Evolutionary conservation across 495 filamentous ascomycete species (phyloP).

Genomic region (Lentithecium fluviatile): DNA sequence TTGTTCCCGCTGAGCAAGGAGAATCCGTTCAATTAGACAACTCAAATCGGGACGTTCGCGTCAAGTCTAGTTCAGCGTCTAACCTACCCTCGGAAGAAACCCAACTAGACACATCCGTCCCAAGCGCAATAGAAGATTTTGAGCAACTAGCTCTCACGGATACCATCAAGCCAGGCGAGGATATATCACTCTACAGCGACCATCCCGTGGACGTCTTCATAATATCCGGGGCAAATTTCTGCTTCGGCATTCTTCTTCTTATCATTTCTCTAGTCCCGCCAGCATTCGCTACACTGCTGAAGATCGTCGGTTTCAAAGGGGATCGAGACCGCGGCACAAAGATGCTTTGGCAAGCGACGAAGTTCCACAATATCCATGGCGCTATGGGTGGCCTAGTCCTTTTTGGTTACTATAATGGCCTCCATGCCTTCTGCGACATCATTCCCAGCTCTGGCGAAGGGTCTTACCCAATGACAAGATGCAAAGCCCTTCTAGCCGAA

Average conservation of each 20-base stretch:
- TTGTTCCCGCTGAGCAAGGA: conserved; percentile 27
- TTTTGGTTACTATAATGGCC: conserved; percentile 82
- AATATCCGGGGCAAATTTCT: conserved; percentile 82
- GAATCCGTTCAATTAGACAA: conserved; percentile 41
- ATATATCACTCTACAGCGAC: conserved; percentile 57
- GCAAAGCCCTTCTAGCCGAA: conserved; percentile 63
- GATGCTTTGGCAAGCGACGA: conserved; percentile 91
- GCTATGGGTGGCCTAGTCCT: conserved; percentile 81
- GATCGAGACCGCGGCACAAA: conserved; percentile 79
- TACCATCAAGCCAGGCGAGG: conserved; percentile 33
- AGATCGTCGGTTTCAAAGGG: conserved; percentile 87
- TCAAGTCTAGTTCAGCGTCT: conserved; percentile 17
- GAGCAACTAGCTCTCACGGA: conserved; percentile 21
- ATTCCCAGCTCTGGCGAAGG: conserved; percentile 60
- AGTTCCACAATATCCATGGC: conserved; percentile 84
- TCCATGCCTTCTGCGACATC: conserved; percentile 85
- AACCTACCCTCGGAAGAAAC: conserved; percentile 8
- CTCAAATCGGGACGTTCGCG: conserved; percentile 4
- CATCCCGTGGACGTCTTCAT: conserved; percentile 77
- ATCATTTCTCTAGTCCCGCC: conserved; percentile 90
- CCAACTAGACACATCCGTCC: background rate
- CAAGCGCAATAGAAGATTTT: conserved; percentile 26
- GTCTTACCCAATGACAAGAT: conserved; percentile 71
- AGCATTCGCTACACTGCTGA: conserved; percentile 77
- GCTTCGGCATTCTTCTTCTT: conserved; percentile 80